A percentile compares a stretch with the other conserved stretches of the same genome.
phyloP scores from a whole-genome alignment of 352 stramenopile species.

The Globisporangium acanthophoron region DNA sequence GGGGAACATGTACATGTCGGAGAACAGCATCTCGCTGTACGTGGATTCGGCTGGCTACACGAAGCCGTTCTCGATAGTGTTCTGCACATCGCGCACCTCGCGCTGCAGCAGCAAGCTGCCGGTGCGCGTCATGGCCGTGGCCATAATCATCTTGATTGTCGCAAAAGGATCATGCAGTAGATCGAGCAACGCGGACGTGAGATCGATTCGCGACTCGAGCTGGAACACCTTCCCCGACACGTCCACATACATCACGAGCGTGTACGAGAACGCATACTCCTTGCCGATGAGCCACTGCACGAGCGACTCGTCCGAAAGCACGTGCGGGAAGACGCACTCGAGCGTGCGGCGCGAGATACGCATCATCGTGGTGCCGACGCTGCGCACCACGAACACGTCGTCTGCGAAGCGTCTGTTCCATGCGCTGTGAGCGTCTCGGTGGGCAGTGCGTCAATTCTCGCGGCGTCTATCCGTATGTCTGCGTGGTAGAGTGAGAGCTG shows the following conservation, averaged over 20 bases:
- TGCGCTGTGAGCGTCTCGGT: slow-evolving; percentile 11
- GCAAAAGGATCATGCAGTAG: slow-evolving; percentile 26
- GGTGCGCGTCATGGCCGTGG: slow-evolving; percentile 24
- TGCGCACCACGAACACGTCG: slow-evolving; percentile 29
- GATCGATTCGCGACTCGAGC: slow-evolving; percentile 36
- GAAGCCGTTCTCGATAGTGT: slow-evolving; percentile 32
- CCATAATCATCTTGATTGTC: slow-evolving; percentile 28
- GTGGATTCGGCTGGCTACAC: too few species aligned
- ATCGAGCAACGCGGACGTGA: slow-evolving; percentile 27
- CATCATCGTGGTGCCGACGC: slow-evolving; percentile 23
- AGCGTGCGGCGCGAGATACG: slow-evolving; percentile 36
- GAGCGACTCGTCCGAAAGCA: slow-evolving; percentile 34
- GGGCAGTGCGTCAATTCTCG: slow-evolving; percentile 15
- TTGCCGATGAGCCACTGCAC: slow-evolving; percentile 40
- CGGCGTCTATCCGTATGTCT: slow-evolving; percentile 16
- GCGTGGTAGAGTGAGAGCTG: slow-evolving; percentile 27
- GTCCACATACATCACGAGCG: slow-evolving; percentile 32
- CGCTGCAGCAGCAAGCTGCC: slow-evolving; percentile 27
- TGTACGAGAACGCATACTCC: slow-evolving; percentile 36
- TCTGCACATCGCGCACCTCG: slow-evolving; percentile 29
- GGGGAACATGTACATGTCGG: too few species aligned
- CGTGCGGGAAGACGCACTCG: slow-evolving; percentile 38
- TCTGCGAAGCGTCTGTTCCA: too few species aligned
- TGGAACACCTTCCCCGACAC: slow-evolving; percentile 29
- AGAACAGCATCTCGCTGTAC: too few species aligned